Base-by-base conservation (phyloP, 495 filamentous ascomycete genomes). In the Cercophora newfieldiana region DNA sequence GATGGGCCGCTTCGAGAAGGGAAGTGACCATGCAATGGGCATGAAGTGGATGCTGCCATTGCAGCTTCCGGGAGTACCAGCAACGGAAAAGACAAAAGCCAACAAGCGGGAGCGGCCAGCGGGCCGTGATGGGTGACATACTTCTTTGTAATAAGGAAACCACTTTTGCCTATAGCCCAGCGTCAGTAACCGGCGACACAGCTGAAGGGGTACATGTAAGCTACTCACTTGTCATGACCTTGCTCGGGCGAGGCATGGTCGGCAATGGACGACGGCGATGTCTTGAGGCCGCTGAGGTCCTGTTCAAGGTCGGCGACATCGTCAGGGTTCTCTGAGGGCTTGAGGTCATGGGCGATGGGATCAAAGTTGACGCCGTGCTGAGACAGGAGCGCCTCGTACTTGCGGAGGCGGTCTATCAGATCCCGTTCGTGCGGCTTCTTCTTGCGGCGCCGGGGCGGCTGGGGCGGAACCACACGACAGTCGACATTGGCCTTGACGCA, bases 401-500 rank as follows among this genome's bases (percentile, higher is more conserved):
- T 84, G 29, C 78, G 77, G 19, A 87, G 77, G 60, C 82, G 80
- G 28, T 82, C 83, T 33, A 81, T 75, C 31, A 84, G 76, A 66
- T 85, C 83, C 61, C 77, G 76, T 67, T 84, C 82, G 51, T 81
- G 77, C 26, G 77, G 79, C 66, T 81, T 83, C 77, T 85, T 86
- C 75, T 87, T 88, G 62, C 86, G 79, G 25, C 86, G 83, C 47
- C 85, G 77, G 18, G 87, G 85, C 0, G 82, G 84, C 47, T 84
- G 81, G 25, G 86, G 86, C 69, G 83, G 79, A n/a, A 83, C 81
- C 28, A 86, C 84, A 3, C 86, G 77, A 68, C 88, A 91, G 53
- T 87, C 85, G 47, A 82, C 81, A 30, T 78, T 70, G 64, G 85
- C 82, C 79, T 87, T 90, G 74, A 84, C 72, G 69, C 88, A 90